Conservation (phyloP, 108 stramenopile genomes). For the Skeletonema marinoi region DNA sequence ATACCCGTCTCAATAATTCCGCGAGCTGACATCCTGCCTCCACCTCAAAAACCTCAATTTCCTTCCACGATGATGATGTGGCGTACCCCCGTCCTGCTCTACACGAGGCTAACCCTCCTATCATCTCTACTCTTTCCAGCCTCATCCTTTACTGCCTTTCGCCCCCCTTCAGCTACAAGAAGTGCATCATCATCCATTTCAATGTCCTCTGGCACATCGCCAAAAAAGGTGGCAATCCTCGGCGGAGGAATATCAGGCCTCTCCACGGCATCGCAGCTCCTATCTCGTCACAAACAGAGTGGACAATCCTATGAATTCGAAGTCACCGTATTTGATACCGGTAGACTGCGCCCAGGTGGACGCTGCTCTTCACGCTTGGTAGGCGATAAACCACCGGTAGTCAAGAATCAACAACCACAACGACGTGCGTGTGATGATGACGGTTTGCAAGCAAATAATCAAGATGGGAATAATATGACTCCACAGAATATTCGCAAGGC, state of each 20-base stretch:
- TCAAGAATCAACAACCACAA: constrained; percentile 18
- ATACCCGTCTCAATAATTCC: no score
- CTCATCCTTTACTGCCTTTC: no score
- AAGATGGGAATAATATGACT: not conserved
- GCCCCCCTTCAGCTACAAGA: no score
- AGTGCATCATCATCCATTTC: no score
- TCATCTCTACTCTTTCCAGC: no score
- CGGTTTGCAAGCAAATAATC: not conserved
- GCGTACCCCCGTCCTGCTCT: no score
- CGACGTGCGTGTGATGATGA: not conserved
- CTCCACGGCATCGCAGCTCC: constrained; percentile 57
- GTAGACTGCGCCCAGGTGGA: constrained; percentile 80
- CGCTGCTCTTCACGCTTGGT: constrained; percentile 67
- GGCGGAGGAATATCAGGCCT: constrained; percentile 86
- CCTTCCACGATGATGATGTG: no score
- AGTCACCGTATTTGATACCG: constrained; percentile 77
- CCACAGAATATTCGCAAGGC: constrained; percentile 5
- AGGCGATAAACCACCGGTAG: constrained; percentile 28
- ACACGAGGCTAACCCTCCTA: no score
- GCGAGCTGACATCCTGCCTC: no score
- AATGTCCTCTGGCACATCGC: not conserved
- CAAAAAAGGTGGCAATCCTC: constrained; percentile 65
- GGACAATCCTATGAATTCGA: not conserved
- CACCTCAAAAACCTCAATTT: no score
- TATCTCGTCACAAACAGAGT: constrained; percentile 31